Percentiles rank a stretch among this genome's conserved stretches.
Evolutionary conservation across 768 basidiomycete genomes (phyloP).

Genomic region (Glaciozyma antarctica): DNA sequence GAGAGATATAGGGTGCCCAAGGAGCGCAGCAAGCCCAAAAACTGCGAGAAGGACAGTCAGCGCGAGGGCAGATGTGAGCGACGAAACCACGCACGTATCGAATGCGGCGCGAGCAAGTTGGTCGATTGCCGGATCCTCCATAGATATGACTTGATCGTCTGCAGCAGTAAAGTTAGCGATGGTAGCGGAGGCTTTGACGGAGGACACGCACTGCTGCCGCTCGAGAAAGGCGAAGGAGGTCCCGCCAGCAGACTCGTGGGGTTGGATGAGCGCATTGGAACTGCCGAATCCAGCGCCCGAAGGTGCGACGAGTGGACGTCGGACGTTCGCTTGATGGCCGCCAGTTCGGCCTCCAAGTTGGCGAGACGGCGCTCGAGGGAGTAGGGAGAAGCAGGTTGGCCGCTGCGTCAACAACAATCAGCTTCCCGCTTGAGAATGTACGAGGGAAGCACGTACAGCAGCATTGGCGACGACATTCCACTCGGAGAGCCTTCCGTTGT

Average conservation of each 20-base stretch:
- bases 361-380: slow-evolving; percentile 2
- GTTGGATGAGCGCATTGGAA: too few species aligned
- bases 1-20: slow-evolving; percentile 25
- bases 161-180: not conserved
- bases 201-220: not conserved
- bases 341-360: not conserved
- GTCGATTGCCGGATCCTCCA: not conserved
- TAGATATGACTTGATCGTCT: not conserved
- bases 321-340: not conserved
- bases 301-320: not conserved
- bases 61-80: too few species aligned
- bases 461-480: not conserved
- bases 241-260: not conserved
- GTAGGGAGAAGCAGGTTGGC: not conserved
- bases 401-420: not conserved
- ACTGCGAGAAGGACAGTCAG: not conserved
- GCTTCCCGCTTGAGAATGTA: not conserved
- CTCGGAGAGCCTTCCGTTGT: not conserved
- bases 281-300: not conserved
- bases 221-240: not conserved
- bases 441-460: not conserved
- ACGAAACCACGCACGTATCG: slow-evolving; percentile 7
- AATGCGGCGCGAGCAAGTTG: slow-evolving; percentile 12
- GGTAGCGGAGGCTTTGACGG: not conserved
- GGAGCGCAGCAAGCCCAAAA: slow-evolving; percentile 29